Evolutionary conservation across 2,329 filamentous ascomycete species (phyloP), one percentile per base, ranked within the genome.

Genomic region (Nemania sp.): DNA sequence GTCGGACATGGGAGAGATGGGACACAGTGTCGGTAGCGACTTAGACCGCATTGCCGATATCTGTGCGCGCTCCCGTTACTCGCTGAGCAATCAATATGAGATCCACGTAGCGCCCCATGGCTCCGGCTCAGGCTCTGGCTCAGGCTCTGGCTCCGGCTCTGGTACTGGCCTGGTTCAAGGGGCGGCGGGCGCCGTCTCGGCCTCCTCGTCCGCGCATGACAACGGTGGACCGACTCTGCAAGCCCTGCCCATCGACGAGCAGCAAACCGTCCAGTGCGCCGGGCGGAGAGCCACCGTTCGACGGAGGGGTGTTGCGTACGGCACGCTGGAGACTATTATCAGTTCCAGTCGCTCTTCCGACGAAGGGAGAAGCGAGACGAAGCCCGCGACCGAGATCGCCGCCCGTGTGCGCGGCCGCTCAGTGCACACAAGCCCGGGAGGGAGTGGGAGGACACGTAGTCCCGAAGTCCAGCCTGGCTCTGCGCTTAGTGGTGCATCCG

Each of bases 11-110:
- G 75, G 80, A 55, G 71, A 70, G 43, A n/a, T n/a, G n/a, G n/a
- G 76, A 80, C 53, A 81, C n/a, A n/a, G n/a, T n/a, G n/a, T 86
- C 54, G 75, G 76, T 46, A 74, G 82, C 11, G 82, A 86, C 62
- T 71, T 87, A 44, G 83, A 86, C 57, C 78, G 82, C 34, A 86
- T 87, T 62, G 84, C 84, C 9, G 83, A 86, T 67, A 86, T 87
- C 26, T 87, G 83, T 69, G 84, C 84, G 31, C 76, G 81, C 28
- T 86, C 83, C 11, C 77, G 80, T 37, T 86, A 86, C 66, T 86
- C 83, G 34, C 66, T 86, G 46, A 86, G 83, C 68, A 85, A 86
- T 66, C 83, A 86, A 64, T 86, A 86, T 62, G 84, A 86, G 63
- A 81, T 85, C 6, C 84, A 87, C 61, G 80, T 86, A 54, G 73